These are phyloP conservation scores for Spiraea crenata DNA, from an alignment of 331 rosid genomes.

Conservation along the genomic window DNA sequence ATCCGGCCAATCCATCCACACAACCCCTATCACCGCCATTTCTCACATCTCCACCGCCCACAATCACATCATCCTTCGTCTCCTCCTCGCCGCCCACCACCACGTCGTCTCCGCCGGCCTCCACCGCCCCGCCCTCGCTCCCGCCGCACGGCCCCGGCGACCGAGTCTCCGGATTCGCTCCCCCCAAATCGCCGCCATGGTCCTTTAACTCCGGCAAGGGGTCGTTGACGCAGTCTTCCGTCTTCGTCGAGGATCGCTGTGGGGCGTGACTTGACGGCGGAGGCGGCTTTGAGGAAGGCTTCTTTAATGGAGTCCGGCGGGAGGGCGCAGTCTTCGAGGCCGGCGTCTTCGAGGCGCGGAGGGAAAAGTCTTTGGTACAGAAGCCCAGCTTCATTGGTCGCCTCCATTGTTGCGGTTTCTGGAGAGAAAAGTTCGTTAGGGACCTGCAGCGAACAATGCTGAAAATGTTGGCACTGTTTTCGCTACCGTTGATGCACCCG, in stretches of 20 bases:
- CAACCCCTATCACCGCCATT: constrained; percentile 29
- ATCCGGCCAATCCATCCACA: constrained; percentile 39
- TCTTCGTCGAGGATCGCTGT: constrained; percentile 43
- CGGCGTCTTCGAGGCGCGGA: constrained; percentile 83
- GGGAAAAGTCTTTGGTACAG: constrained; percentile 53
- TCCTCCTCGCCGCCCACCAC: constrained; percentile 27
- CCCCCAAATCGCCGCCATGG: constrained; percentile 35
- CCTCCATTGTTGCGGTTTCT: constrained; percentile 36
- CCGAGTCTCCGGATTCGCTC: constrained; percentile 27
- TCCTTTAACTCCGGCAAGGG: constrained; percentile 37
- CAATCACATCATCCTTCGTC: constrained; percentile 25
- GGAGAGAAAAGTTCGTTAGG: neutral
- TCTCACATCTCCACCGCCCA: constrained; percentile 28
- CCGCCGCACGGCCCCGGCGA: constrained; percentile 41
- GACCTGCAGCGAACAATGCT: neutral
- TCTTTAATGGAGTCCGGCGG: constrained; percentile 68
- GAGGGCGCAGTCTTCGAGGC: constrained; percentile 85
- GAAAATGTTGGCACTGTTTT: neutral
- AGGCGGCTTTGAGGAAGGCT: constrained; percentile 77
- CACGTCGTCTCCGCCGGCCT: constrained; percentile 33
- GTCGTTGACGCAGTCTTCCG: constrained; percentile 32
- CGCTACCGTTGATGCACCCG: too few relatives aligned
- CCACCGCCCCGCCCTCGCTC: constrained; percentile 30
- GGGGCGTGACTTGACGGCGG: constrained; percentile 60
- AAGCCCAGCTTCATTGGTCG: constrained; percentile 30